Conservation (phyloP, 805 yeast genomes). For the Spathaspora arborariae region DNA sequence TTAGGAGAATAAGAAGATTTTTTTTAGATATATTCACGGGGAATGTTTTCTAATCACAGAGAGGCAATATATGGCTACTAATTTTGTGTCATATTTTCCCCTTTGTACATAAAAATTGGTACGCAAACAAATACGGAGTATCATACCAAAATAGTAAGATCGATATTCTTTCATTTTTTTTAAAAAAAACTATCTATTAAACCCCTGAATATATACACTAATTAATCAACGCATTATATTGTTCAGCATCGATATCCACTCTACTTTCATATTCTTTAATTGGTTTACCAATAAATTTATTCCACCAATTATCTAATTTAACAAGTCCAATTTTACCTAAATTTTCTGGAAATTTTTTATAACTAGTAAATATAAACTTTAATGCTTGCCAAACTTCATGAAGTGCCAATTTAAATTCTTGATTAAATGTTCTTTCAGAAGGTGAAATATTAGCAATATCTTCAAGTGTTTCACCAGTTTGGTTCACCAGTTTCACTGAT, state of each 20-base stretch:
- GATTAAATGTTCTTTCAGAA: conserved; percentile 17
- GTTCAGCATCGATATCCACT: conserved; percentile 9
- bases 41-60: not conserved
- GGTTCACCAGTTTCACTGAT: conserved; percentile 1
- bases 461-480: not conserved
- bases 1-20: too few species aligned
- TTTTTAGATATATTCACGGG: not conserved
- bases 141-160: not conserved
- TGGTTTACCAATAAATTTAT: conserved; percentile 63
- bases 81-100: not conserved
- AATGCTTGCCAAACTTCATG: conserved; percentile 56
- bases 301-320: conserved; percentile 62
- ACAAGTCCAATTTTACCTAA: conserved; percentile 48
- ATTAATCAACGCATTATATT: not conserved
- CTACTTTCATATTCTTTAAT: conserved; percentile 8
- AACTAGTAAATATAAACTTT: conserved; percentile 61
- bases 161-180: too few species aligned
- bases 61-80: not conserved
- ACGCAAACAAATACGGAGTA: not conserved
- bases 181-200: too few species aligned
- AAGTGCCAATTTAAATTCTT: conserved; percentile 50
- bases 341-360: conserved; percentile 64
- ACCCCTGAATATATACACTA: not conserved
- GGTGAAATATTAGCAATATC: conserved; percentile 6
- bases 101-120: not conserved